Percentiles rank a stretch among this genome's conserved stretches.
phyloP scores from a whole-genome alignment of 2,329 filamentous ascomycete genomes.

The Xylariaceae sp. region DNA sequence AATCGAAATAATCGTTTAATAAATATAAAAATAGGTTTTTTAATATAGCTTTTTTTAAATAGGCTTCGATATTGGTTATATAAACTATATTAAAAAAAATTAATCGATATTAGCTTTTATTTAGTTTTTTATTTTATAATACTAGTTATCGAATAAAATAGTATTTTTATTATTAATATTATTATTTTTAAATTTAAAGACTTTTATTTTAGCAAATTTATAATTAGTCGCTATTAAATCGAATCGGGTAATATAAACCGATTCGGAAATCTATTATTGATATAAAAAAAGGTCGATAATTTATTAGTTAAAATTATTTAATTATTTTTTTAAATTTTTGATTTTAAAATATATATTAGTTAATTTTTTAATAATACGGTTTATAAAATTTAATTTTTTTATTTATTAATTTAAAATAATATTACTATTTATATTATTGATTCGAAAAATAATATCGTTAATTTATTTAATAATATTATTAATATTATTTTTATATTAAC shows the following conservation, averaged over 20 bases:
- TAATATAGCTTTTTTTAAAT: neutral
- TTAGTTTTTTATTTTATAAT: neutral
- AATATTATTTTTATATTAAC: too few species aligned
- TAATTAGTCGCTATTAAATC: neutral
- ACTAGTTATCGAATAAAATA: neutral
- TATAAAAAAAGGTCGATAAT: neutral
- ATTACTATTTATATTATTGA: neutral
- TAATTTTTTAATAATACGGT: neutral
- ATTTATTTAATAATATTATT: neutral
- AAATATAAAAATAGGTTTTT: neutral
- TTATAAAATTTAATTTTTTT: neutral
- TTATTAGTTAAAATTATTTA: too few species aligned
- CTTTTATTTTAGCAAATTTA: too few species aligned
- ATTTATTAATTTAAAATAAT: neutral
- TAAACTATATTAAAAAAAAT: neutral
- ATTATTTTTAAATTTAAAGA: too few species aligned
- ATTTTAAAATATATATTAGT: neutral
- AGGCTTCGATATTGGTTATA: neutral
- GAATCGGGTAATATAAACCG: too few species aligned
- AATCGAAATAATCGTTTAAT: neutral
- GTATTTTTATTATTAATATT: neutral
- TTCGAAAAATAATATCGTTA: neutral
- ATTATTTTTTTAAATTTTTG: too few species aligned
- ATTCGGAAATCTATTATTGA: too few species aligned
- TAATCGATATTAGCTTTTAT: neutral